phyloP scores from a whole-genome alignment of 768 basidiomycete genomes.

The Tricholoma saponaceum region DNA sequence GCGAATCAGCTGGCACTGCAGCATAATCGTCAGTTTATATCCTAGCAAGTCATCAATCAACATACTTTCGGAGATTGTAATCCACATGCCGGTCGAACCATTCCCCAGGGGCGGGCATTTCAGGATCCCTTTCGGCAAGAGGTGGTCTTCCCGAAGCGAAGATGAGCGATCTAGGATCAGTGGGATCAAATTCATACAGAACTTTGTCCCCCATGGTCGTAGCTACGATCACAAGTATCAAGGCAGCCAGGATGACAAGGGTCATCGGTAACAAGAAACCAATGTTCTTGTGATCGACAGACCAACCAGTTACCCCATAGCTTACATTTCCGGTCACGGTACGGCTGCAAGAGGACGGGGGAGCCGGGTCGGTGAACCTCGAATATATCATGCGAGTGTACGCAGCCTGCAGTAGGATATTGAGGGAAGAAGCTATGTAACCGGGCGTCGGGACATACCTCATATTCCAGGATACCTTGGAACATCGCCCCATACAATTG shows the following conservation, averaged over 20 bases:
- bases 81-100: too few relatives aligned
- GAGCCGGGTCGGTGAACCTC: constrained; percentile 2
- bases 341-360: neutral
- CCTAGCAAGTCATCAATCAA: too few relatives aligned
- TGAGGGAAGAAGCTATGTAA: neutral
- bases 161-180: neutral
- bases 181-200: neutral
- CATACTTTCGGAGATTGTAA: too few relatives aligned
- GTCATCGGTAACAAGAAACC: constrained; percentile 20
- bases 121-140: too few relatives aligned
- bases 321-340: neutral
- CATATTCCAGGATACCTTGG: constrained; percentile 20
- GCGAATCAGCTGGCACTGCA: too few relatives aligned
- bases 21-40: too few relatives aligned
- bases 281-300: constrained; percentile 9
- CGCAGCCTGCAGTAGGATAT: neutral
- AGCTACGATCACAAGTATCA: constrained; percentile 13
- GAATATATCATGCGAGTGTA: constrained; percentile 18
- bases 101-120: too few relatives aligned
- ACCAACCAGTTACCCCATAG: constrained; percentile 16
- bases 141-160: neutral
- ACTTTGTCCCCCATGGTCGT: neutral
- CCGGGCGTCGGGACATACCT: constrained; percentile 9
- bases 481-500: constrained; percentile 18
- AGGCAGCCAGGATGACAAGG: constrained; percentile 13